A percentile compares a stretch with the other conserved stretches of the same genome.
Conservation (phyloP, 768 basidiomycete genomes). For the Lentinula raphanica region DNA sequence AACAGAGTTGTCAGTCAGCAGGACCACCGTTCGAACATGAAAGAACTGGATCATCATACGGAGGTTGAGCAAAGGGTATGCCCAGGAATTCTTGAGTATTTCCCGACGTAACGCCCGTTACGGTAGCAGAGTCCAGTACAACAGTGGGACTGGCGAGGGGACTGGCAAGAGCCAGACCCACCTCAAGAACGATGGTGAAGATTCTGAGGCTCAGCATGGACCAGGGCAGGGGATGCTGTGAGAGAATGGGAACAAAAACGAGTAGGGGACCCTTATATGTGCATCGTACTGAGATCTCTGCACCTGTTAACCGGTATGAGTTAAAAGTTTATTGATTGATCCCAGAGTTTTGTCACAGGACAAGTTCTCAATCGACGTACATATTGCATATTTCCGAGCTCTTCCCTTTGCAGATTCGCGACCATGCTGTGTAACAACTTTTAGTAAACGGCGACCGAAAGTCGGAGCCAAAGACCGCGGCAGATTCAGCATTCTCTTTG, state of each 20-base stretch:
- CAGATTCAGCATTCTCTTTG: too few relatives aligned
- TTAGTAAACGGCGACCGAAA: too few relatives aligned
- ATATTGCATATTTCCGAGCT: too few relatives aligned
- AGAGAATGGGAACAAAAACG: not conserved
- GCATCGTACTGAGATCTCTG: not conserved
- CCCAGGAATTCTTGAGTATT: slow-evolving; percentile 38
- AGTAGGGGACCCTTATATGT: not conserved
- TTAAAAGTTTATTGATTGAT: not conserved
- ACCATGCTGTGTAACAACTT: too few relatives aligned
- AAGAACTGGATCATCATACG: slow-evolving; percentile 29
- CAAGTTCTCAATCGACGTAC: not conserved
- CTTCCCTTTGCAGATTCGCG: too few relatives aligned
- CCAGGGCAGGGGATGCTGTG: not conserved
- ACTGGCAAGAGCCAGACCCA: not conserved
- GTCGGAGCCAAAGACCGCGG: too few relatives aligned
- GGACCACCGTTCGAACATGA: not conserved
- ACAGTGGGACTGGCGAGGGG: slow-evolving; percentile 25
- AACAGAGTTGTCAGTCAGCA: not conserved
- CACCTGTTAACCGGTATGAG: not conserved
- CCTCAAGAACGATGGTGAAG: not conserved
- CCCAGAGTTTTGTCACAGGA: not conserved
- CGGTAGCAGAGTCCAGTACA: slow-evolving; percentile 35
- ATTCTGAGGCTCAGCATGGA: not conserved
- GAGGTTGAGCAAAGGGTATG: slow-evolving; percentile 51
- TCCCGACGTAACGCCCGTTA: slow-evolving; percentile 34